Evolutionary conservation across 768 basidiomycete species (phyloP).

Genomic region (Pleurotus eryngii): DNA sequence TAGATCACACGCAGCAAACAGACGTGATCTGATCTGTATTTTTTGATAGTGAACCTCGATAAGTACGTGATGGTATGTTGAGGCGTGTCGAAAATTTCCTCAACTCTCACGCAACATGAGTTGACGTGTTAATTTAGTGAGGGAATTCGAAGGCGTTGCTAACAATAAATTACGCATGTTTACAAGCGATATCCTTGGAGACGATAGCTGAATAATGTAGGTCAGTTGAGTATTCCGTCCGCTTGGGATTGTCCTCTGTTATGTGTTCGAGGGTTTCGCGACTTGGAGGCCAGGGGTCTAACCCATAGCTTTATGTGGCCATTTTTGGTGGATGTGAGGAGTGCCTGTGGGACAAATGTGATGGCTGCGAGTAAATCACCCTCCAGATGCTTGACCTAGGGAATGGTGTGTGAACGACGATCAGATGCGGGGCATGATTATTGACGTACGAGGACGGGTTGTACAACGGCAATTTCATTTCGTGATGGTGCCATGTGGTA

Average conservation of each 20-base stretch:
- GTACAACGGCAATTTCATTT: constrained; percentile 86
- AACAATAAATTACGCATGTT: constrained; percentile 1
- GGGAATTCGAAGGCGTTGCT: not conserved
- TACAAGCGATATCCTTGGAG: too few relatives aligned
- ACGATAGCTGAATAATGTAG: too few relatives aligned
- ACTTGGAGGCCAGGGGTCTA: constrained; percentile 56
- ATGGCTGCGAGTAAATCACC: constrained; percentile 73
- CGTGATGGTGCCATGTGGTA: constrained; percentile 90
- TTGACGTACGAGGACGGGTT: constrained; percentile 76
- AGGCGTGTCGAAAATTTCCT: too few relatives aligned
- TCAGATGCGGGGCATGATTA: not conserved
- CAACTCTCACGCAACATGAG: too few relatives aligned
- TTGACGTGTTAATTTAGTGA: too few relatives aligned
- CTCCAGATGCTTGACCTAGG: constrained; percentile 77
- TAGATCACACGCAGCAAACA: too few relatives aligned
- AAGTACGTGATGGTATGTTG: too few relatives aligned
- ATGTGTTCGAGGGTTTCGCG: constrained; percentile 27
- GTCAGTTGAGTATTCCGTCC: not conserved
- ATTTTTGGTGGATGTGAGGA: constrained; percentile 75
- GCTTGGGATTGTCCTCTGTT: constrained; percentile 8
- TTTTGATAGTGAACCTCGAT: too few relatives aligned
- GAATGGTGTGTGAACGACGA: constrained; percentile 1
- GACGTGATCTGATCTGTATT: too few relatives aligned
- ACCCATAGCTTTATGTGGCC: constrained; percentile 87
- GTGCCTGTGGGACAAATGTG: constrained; percentile 71